Conservation (phyloP, 495 filamentous ascomycete species). For the Penicillium crystallinum region DNA sequence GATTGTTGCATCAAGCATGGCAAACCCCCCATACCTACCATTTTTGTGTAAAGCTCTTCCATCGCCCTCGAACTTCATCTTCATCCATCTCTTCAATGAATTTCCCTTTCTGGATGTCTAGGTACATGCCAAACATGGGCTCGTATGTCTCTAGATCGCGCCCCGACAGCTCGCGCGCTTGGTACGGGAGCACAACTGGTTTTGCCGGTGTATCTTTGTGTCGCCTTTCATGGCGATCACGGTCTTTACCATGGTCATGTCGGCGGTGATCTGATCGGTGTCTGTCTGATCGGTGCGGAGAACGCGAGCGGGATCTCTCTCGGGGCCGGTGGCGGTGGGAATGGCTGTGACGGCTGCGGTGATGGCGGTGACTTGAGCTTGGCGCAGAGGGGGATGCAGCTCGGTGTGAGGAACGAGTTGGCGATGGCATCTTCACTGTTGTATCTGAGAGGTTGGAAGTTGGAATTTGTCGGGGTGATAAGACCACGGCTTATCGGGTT, state of each 20-base stretch:
- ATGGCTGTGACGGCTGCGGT: conserved; percentile 21
- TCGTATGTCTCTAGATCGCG: conserved; percentile 57
- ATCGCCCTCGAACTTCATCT: conserved; percentile 71
- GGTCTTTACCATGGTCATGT: conserved; percentile 7
- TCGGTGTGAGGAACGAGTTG: conserved; percentile 12
- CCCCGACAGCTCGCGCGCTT: conserved; percentile 59
- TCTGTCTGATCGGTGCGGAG: conserved; percentile 25
- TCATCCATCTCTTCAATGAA: conserved; percentile 59
- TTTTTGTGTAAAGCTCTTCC: conserved; percentile 88
- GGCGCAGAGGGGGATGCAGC: conserved; percentile 4
- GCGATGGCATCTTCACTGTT: conserved; percentile 20
- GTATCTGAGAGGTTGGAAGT: background rate
- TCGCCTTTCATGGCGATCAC: conserved; percentile 9
- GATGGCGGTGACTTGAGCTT: conserved; percentile 15
- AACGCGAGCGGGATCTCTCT: conserved; percentile 23
- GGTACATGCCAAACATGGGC: conserved; percentile 76
- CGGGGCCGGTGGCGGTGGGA: conserved; percentile 22
- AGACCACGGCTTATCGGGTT: conserved; percentile 1
- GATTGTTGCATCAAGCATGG: background rate
- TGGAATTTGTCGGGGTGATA: conserved; percentile 2
- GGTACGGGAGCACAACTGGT: conserved; percentile 55
- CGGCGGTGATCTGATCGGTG: conserved; percentile 19
- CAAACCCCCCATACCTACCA: conserved; percentile 56
- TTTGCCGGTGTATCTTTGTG: conserved; percentile 8
- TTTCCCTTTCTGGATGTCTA: conserved; percentile 82